These are phyloP conservation scores for Extremus antarcticus DNA, from an alignment of 495 filamentous ascomycete genomes.

Conservation along the genomic window DNA sequence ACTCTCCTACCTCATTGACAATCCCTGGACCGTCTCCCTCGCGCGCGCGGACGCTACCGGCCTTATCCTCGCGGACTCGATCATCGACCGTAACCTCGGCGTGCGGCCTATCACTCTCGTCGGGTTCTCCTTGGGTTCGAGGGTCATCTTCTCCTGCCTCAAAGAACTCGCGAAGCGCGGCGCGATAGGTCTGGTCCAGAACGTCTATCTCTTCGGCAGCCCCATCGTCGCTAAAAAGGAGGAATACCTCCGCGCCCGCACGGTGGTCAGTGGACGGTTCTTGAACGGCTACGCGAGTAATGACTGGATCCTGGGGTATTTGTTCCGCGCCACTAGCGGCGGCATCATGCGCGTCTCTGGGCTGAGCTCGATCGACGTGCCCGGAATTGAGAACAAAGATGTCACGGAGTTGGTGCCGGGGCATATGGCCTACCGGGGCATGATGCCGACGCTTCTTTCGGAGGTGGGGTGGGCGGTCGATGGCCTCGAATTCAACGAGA, in stretches of 20 bases:
- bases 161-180: conserved; percentile 75
- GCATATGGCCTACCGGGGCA: conserved; percentile 91
- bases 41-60: conserved; percentile 80
- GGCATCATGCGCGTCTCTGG: conserved; percentile 87
- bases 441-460: conserved; percentile 78
- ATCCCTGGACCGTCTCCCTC: conserved; percentile 92
- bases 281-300: conserved; percentile 90
- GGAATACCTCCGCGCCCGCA: conserved; percentile 70
- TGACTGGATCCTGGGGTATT: conserved; percentile 94
- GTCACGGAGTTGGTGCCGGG: conserved; percentile 77
- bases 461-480: conserved; percentile 82
- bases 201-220: conserved; percentile 88
- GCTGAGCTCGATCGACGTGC: conserved; percentile 71
- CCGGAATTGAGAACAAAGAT: conserved; percentile 80
- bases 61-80: conserved; percentile 87
- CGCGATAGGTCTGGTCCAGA: conserved; percentile 87
- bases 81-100: conserved; percentile 86
- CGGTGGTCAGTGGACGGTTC: conserved; percentile 78
- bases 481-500: conserved; percentile 90
- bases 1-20: conserved; percentile 93
- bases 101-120: conserved; percentile 89
- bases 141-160: conserved; percentile 88
- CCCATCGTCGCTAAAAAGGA: conserved; percentile 87
- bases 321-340: conserved; percentile 89
- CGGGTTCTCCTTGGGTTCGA: conserved; percentile 84